Base-by-base conservation (phyloP, 805 yeast genomes). In the Sungouiozyma intestinalis region DNA sequence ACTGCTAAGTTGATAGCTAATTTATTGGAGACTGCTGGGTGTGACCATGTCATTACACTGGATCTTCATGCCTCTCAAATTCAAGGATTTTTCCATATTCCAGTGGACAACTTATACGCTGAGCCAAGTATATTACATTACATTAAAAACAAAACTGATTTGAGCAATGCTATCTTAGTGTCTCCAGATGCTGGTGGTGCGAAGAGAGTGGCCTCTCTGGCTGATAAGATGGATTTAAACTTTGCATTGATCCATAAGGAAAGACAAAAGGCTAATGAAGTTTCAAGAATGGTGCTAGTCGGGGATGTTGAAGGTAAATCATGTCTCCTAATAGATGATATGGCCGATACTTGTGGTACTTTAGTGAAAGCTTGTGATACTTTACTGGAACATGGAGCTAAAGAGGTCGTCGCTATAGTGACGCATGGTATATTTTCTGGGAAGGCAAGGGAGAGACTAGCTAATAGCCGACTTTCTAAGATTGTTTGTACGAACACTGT, bases 131-230 rank as follows among this genome's bases (percentile, higher is more conserved):
- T 85, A 16, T 73, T 90, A 38, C 69, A 83, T 51, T 92, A 85
- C 62, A 85, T 90, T 52, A 77, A 74, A 48, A 84, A 78, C 46
- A 73, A 77, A 49, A 68, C 77, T 36, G 71, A 74, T 48, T 64
- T 69, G 47, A 64, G 66, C 27, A 70, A 78, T 45, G 73, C 87
- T 8, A 85, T 87, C 40, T 76, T 90, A 42, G 94, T 90, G 11
- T 86, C 96, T 3, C 98, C 98, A 3, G 98, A 90, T 67, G 98
- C 98, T 3, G 98, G 98, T 53, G 98, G 98, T 45, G 97, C 97
- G 42, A 90, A 90, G 64, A 76, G 98, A 51, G 98, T 88, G 20
- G 97, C 97, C 2, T 79, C 88, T 4, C 68, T 90, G 40, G 97
- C 97, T 13, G 97, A 90, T 57, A 77, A 83, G 54, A 70, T 92